phyloP scores from a whole-genome alignment of 306 rosid genomes.

The Oxytropis ochrocephala region DNA sequence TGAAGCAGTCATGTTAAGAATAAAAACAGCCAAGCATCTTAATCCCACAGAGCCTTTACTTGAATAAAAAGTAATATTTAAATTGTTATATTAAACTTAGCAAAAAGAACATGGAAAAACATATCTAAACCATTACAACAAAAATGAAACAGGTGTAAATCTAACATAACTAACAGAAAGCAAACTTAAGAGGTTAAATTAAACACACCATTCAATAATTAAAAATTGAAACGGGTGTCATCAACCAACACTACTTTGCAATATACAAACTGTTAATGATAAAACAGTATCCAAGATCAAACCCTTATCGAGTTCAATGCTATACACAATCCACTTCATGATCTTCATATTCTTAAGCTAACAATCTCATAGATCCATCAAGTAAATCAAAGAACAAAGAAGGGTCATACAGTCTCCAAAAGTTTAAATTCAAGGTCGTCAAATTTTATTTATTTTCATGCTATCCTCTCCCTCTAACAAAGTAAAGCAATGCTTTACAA shows the following conservation, averaged over 20 bases:
- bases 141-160: neutral
- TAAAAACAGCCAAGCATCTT: slow-evolving; percentile 1
- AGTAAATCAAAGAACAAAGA: neutral
- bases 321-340: neutral
- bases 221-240: neutral
- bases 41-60: neutral
- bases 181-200: neutral
- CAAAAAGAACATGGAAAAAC: neutral
- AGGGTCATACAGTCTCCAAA: neutral
- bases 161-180: neutral
- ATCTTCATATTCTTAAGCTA: slow-evolving; percentile 1
- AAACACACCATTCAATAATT: neutral
- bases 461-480: neutral
- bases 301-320: neutral
- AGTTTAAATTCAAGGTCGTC: neutral
- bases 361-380: neutral
- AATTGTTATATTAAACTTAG: neutral
- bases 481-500: neutral
- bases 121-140: neutral
- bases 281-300: neutral
- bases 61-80: neutral
- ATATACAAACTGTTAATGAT: neutral
- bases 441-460: neutral
- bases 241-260: neutral
- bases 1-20: neutral